A percentile compares a stretch with the other conserved stretches of the same genome.
Conservation (phyloP, 2,329 filamentous ascomycete genomes). For the Arachnomyces sp. region DNA sequence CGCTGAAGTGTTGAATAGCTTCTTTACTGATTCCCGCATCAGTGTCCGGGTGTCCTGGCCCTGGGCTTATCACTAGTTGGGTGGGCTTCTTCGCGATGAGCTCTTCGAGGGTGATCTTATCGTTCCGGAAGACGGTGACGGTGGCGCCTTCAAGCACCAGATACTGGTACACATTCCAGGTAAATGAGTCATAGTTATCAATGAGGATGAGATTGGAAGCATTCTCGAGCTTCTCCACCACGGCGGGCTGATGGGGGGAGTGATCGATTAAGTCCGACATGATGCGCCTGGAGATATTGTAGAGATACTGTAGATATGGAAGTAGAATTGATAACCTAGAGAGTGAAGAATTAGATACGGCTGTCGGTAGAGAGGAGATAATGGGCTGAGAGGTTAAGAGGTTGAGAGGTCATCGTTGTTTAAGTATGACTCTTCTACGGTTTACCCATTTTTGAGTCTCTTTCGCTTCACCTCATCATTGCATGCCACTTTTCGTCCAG, state of each 20-base stretch:
- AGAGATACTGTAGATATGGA: slow-evolving; percentile 28
- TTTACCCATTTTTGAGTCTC: too few relatives aligned
- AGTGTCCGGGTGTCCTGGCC: slow-evolving; percentile 81
- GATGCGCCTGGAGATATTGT: slow-evolving; percentile 21
- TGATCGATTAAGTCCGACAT: slow-evolving; percentile 57
- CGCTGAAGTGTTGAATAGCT: slow-evolving; percentile 82
- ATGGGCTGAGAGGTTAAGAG: too few relatives aligned
- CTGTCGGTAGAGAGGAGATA: too few relatives aligned
- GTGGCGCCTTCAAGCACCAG: slow-evolving; percentile 89
- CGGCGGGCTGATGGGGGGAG: slow-evolving; percentile 68
- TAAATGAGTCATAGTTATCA: slow-evolving; percentile 99
- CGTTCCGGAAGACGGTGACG: slow-evolving; percentile 85
- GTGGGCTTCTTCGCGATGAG: slow-evolving; percentile 77
- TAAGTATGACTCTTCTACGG: too few relatives aligned
- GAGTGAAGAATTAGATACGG: too few relatives aligned
- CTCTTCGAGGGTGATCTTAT: slow-evolving; percentile 78
- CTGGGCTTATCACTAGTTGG: slow-evolving; percentile 88
- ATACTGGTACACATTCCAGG: slow-evolving; percentile 99
- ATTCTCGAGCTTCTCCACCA: slow-evolving; percentile 61
- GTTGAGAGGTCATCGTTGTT: too few relatives aligned
- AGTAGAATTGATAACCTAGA: slow-evolving; percentile 4
- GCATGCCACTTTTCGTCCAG: too few relatives aligned
- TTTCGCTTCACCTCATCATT: too few relatives aligned
- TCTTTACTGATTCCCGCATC: slow-evolving; percentile 92
- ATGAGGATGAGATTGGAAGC: slow-evolving; percentile 91